Evolutionary conservation across 1,284 basidiomycete genomes (phyloP), one percentile per base, ranked within the genome.

Genomic region (Naganishia albida): DNA sequence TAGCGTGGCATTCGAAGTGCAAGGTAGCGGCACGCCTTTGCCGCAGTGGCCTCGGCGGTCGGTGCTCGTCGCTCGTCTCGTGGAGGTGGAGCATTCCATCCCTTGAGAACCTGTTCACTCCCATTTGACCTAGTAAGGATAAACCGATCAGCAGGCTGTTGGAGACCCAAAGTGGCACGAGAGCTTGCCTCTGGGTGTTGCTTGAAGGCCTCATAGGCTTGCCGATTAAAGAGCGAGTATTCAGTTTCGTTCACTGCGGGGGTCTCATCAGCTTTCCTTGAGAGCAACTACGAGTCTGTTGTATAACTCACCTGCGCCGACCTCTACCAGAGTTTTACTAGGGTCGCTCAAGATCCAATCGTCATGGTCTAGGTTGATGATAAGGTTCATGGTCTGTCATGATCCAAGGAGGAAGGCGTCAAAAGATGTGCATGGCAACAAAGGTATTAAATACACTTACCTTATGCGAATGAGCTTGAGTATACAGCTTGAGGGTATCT

Each of bases 401-500:
- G 12, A n/a, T 43, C 40, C 26, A 53, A 62, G 4, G 34, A 39
- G 51, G 55, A 38, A 57, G 25, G 28, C 40, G 60, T 50, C 44
- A 64, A 44, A 52, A 4, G 13, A 51, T 16, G 62, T 20, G 66
- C 44, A 38, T 16, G 30, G 42, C 2, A n/a, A 30, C 16, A 25
- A 55, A 16, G 54, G 70, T 4, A 39, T n/a, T 13, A 30, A 38
- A 53, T 13, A 39, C 57, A 51, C 72, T 43, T 57, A 88, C 91
- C 84, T 99, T 99, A 65, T 93, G 84, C 12, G 93, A 93, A 75
- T 98, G 95, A 1, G 95, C 95, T 72, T 88, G 87, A 0, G 91
- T 92, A 77, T 99, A 99, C 16, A 96, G 80, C 75, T 99, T 99
- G 67, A 99, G 71, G 12, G 93, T 96, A 79, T 97, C 93, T 90